Conservation (phyloP, 108 stramenopile genomes). For the Conticribra weissflogii region DNA sequence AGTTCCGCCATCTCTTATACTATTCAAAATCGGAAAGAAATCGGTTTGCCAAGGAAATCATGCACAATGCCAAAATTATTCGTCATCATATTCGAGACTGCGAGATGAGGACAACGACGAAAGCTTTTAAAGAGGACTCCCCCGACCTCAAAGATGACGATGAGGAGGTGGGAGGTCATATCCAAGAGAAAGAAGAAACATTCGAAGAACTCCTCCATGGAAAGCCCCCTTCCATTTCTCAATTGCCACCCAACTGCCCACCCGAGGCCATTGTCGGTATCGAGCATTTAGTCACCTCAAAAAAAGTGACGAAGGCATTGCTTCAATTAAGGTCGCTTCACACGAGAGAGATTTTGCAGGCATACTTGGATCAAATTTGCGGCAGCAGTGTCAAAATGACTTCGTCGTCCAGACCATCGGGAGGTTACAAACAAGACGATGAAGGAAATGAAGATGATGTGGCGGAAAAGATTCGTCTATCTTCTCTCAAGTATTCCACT, state of each 20-base stretch:
- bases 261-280: not conserved
- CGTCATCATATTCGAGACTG: too few relatives aligned
- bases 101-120: not conserved
- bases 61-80: too few relatives aligned
- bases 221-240: not conserved
- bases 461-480: not conserved
- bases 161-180: too few relatives aligned
- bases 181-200: not conserved
- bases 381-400: too few relatives aligned
- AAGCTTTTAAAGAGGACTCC: not conserved
- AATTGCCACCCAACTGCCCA: not conserved
- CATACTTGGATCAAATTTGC: too few relatives aligned
- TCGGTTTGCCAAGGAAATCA: not conserved
- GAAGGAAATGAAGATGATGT: not conserved
- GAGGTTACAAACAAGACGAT: not conserved
- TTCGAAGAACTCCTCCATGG: not conserved
- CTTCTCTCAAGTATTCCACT: not conserved
- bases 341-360: not conserved
- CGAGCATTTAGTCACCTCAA: not conserved
- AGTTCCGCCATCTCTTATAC: not conserved
- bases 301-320: not conserved
- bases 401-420: not conserved
- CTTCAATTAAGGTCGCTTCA: not conserved
- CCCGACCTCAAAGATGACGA: not conserved
- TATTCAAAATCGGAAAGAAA: not conserved